A percentile compares a stretch with the other conserved stretches of the same genome.
These are phyloP conservation scores for Sordariomycetes sp. DNA, from an alignment of 2,329 filamentous ascomycete genomes.

Conservation along the genomic window DNA sequence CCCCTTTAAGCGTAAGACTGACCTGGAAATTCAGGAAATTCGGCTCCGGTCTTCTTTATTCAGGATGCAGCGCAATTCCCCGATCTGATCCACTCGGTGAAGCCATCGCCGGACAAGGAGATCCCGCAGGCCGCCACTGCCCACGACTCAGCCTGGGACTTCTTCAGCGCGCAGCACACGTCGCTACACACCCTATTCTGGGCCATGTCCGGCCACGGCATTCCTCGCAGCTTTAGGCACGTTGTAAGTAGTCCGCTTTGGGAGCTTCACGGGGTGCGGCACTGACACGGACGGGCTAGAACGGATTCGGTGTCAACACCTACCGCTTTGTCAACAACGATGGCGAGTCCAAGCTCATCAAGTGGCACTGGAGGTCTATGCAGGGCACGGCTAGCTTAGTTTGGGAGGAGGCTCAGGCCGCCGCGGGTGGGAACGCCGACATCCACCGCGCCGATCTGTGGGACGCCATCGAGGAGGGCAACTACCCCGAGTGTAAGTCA, in stretches of 20 bases:
- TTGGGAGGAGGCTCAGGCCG: slow-evolving; percentile 71
- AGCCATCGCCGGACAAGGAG: slow-evolving; percentile 61
- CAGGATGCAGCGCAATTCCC: slow-evolving; percentile 68
- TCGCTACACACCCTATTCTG: slow-evolving; percentile 73
- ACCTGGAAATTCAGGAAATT: too few relatives aligned
- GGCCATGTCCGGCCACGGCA: slow-evolving; percentile 64
- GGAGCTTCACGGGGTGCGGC: background rate
- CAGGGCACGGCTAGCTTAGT: slow-evolving; percentile 68
- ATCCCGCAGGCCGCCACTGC: slow-evolving; percentile 61
- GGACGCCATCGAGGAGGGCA: slow-evolving; percentile 62
- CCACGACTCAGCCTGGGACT: slow-evolving; percentile 73
- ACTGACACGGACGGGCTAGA: slow-evolving; percentile 15
- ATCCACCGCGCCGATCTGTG: slow-evolving; percentile 72
- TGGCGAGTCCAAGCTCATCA: slow-evolving; percentile 62
- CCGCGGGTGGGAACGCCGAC: slow-evolving; percentile 65
- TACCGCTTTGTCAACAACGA: slow-evolving; percentile 58
- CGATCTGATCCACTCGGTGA: slow-evolving; percentile 51
- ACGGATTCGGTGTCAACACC: slow-evolving; percentile 77
- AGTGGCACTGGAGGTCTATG: slow-evolving; percentile 67
- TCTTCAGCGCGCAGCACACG: slow-evolving; percentile 53
- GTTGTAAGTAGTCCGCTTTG: slow-evolving; percentile 33
- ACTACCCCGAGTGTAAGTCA: slow-evolving; percentile 52
- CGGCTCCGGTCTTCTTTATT: slow-evolving; percentile 69
- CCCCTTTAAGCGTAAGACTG: too few relatives aligned
- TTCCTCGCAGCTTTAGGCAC: slow-evolving; percentile 68